Conservation (phyloP, 345 rosid genomes). For the Alliaria petiolata region DNA sequence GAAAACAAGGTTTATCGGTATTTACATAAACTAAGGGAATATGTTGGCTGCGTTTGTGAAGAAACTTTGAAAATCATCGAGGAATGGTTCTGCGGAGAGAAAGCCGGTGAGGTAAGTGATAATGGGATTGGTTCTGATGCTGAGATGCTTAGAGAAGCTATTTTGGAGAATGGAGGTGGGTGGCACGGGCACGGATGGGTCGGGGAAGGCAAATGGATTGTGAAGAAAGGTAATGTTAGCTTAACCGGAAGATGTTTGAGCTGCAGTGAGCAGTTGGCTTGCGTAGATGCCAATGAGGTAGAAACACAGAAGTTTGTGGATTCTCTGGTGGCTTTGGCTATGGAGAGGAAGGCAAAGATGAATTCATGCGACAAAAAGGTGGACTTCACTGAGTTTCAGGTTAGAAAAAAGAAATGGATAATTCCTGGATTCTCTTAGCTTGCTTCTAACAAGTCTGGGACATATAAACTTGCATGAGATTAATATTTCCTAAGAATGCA, state of each 20-base stretch:
- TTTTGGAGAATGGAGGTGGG: constrained; percentile 73
- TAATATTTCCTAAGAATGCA: neutral
- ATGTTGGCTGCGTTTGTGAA: constrained; percentile 52
- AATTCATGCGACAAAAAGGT: constrained; percentile 44
- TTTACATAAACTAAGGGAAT: constrained; percentile 69
- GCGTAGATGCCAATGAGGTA: constrained; percentile 60
- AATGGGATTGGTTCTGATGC: constrained; percentile 26
- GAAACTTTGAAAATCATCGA: constrained; percentile 50
- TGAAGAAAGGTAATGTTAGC: constrained; percentile 48
- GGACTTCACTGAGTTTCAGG: constrained; percentile 84
- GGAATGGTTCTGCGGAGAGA: constrained; percentile 51
- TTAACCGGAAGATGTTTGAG: constrained; percentile 50
- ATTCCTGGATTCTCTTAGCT: neutral
- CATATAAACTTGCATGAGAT: neutral
- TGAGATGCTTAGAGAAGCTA: constrained; percentile 36
- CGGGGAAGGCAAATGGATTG: constrained; percentile 68
- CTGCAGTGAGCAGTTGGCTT: constrained; percentile 56
- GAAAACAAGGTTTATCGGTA: constrained; percentile 60
- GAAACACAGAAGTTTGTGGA: constrained; percentile 62
- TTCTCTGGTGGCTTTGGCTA: constrained; percentile 68
- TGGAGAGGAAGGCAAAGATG: constrained; percentile 73
- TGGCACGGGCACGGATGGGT: constrained; percentile 94
- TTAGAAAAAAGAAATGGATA: neutral
- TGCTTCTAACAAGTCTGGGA: neutral
- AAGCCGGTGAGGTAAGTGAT: constrained; percentile 32